Evolutionary conservation across 2,329 filamentous ascomycete genomes (phyloP).

Genomic region (Cytospora chrysosperma): DNA sequence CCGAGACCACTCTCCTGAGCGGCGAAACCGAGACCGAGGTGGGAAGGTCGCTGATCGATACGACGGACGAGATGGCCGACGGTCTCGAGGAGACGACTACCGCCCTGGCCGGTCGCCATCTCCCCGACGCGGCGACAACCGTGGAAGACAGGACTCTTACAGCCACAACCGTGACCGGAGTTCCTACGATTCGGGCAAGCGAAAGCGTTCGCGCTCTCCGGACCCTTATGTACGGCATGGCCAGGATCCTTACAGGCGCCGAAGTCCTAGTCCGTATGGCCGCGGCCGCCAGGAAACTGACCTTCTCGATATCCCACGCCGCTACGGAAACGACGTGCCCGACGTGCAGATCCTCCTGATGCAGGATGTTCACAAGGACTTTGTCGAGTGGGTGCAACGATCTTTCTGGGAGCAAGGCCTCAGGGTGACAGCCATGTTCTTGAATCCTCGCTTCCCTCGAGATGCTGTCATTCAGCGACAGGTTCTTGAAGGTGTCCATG

Average conservation of each 20-base stretch:
- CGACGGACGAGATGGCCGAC: constrained; percentile 48
- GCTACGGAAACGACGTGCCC: constrained; percentile 73
- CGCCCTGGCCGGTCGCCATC: constrained; percentile 61
- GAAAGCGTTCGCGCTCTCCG: constrained; percentile 66
- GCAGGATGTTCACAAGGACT: constrained; percentile 74
- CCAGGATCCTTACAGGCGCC: constrained; percentile 58
- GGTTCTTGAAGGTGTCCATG: constrained; percentile 84
- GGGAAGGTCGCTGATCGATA: constrained; percentile 48
- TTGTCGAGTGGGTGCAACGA: constrained; percentile 78
- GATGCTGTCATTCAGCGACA: constrained; percentile 80
- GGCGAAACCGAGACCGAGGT: constrained; percentile 39
- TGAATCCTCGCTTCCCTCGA: constrained; percentile 74
- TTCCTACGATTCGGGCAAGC: constrained; percentile 39
- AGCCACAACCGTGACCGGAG: constrained; percentile 49
- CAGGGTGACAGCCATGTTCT: constrained; percentile 74
- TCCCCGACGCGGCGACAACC: constrained; percentile 54
- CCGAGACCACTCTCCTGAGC: constrained; percentile 59
- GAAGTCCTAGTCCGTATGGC: constrained; percentile 67
- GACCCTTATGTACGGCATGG: constrained; percentile 45
- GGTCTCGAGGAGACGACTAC: constrained; percentile 60
- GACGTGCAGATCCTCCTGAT: constrained; percentile 87
- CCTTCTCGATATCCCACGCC: constrained; percentile 68
- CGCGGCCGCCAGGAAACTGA: constrained; percentile 55
- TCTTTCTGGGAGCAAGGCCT: constrained; percentile 71
- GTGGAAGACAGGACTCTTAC: constrained; percentile 51